Percentiles rank a stretch among this genome's conserved stretches.
Conservation (phyloP, 1,139 yeast species). For the Geotrichum cucujoidarum region DNA sequence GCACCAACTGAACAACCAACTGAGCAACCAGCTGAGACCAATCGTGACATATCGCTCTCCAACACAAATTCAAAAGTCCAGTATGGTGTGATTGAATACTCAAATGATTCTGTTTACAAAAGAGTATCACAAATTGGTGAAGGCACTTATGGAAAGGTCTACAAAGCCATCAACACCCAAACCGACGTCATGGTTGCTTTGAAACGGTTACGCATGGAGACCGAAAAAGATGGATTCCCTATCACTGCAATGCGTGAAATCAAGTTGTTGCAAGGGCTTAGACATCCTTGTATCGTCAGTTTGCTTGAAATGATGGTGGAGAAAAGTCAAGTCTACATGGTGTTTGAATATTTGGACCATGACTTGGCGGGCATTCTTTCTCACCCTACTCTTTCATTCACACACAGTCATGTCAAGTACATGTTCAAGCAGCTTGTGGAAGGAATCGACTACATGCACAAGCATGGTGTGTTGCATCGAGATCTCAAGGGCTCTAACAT, state of each 20-base stretch:
- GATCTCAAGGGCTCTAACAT: slow-evolving; percentile 95
- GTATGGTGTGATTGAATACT: slow-evolving; percentile 15
- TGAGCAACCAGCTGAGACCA: too few species aligned
- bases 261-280: slow-evolving; percentile 76
- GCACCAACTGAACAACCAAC: too few species aligned
- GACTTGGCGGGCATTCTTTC: slow-evolving; percentile 84
- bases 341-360: slow-evolving; percentile 89
- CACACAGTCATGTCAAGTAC: slow-evolving; percentile 67
- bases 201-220: slow-evolving; percentile 74
- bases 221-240: slow-evolving; percentile 92
- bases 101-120: slow-evolving; percentile 36
- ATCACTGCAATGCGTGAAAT: slow-evolving; percentile 93
- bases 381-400: slow-evolving; percentile 62
- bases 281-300: slow-evolving; percentile 77
- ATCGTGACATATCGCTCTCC: too few species aligned
- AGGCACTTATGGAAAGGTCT: slow-evolving; percentile 80
- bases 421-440: slow-evolving; percentile 70
- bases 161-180: slow-evolving; percentile 65
- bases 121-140: slow-evolving; percentile 62
- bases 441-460: slow-evolving; percentile 79
- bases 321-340: slow-evolving; percentile 72
- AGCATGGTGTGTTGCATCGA: slow-evolving; percentile 75
- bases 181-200: slow-evolving; percentile 75
- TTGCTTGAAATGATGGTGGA: slow-evolving; percentile 89
- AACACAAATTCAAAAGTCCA: slow-evolving; percentile 1